Conservation (phyloP, 306 rosid species). For the Vigna radiata region DNA sequence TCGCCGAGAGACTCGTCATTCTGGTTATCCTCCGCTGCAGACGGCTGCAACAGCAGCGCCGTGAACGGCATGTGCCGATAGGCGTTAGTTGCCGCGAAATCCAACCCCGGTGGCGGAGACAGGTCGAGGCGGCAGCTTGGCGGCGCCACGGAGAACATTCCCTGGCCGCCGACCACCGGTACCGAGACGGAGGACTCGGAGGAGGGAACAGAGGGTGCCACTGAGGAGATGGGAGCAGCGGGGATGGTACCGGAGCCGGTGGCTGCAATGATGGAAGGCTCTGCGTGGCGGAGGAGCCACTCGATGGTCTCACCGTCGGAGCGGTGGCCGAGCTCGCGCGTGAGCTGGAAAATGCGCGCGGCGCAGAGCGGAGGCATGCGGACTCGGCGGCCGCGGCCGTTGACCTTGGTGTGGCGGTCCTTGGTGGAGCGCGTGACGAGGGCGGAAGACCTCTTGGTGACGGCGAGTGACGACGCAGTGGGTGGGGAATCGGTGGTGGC, state of each 20-base stretch:
- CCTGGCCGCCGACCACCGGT: slow-evolving; percentile 33
- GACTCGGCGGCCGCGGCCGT: slow-evolving; percentile 93
- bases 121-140: slow-evolving; percentile 74
- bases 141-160: slow-evolving; percentile 57
- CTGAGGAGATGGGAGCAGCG: slow-evolving; percentile 51
- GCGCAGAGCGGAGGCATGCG: slow-evolving; percentile 98
- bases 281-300: slow-evolving; percentile 95
- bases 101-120: slow-evolving; percentile 62
- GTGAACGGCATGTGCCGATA: slow-evolving; percentile 89
- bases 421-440: slow-evolving; percentile 53
- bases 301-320: slow-evolving; percentile 97
- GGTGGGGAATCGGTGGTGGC: slow-evolving; percentile 33
- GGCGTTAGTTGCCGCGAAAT: slow-evolving; percentile 49
- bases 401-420: slow-evolving; percentile 95
- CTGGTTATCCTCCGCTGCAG: slow-evolving; percentile 57
- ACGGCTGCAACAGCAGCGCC: slow-evolving; percentile 74
- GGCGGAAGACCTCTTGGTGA: slow-evolving; percentile 33
- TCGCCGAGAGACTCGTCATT: slow-evolving; percentile 60
- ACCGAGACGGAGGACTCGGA: slow-evolving; percentile 47
- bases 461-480: slow-evolving; percentile 39
- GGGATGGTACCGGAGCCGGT: slow-evolving; percentile 88
- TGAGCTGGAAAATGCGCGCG: slow-evolving; percentile 88
- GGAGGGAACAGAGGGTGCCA: slow-evolving; percentile 40
- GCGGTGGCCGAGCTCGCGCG: slow-evolving; percentile 95
- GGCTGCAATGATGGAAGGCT: slow-evolving; percentile 81